These are phyloP conservation scores for Cichorium intybus DNA, from an alignment of 140 eudicot species.

Conservation along the genomic window DNA sequence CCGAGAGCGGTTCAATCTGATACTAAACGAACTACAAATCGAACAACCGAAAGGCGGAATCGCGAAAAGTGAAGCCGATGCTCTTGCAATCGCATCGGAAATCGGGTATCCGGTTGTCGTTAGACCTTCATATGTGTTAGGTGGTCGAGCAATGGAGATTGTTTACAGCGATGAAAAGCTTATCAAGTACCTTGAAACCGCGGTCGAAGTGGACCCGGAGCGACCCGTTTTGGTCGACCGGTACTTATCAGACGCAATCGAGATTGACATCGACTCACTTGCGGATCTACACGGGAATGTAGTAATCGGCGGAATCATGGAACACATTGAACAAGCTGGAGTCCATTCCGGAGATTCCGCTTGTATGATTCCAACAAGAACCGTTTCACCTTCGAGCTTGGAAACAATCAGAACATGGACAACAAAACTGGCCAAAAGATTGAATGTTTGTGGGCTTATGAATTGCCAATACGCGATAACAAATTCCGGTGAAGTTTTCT, in stretches of 20 bases:
- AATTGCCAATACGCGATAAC: constrained; percentile 95
- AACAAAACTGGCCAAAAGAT: constrained; percentile 64
- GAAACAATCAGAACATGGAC: constrained; percentile 92
- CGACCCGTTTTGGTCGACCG: constrained; percentile 88
- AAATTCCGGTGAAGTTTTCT: constrained; percentile 64
- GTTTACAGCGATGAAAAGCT: constrained; percentile 86
- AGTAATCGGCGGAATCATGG: constrained; percentile 99
- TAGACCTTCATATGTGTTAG: constrained; percentile 90
- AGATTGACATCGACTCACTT: constrained; percentile 89
- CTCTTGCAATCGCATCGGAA: constrained; percentile 76
- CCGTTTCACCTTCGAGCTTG: constrained; percentile 54
- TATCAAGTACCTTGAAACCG: constrained; percentile 67
- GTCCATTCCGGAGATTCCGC: constrained; percentile 98
- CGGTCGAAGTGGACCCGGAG: constrained; percentile 91
- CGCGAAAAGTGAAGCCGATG: constrained; percentile 87
- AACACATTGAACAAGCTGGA: constrained; percentile 97
- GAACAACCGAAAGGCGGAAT: constrained; percentile 97
- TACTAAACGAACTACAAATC: constrained; percentile 69
- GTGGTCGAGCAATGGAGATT: constrained; percentile 98
- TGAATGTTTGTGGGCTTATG: constrained; percentile 92
- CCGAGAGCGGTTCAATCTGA: constrained; percentile 86
- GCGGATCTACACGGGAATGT: constrained; percentile 86
- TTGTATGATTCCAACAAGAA: constrained; percentile 80
- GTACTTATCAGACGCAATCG: constrained; percentile 81
- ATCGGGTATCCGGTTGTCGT: constrained; percentile 97